phyloP scores from a whole-genome alignment of 2,329 filamentous ascomycete genomes.

The Capronia americana region DNA sequence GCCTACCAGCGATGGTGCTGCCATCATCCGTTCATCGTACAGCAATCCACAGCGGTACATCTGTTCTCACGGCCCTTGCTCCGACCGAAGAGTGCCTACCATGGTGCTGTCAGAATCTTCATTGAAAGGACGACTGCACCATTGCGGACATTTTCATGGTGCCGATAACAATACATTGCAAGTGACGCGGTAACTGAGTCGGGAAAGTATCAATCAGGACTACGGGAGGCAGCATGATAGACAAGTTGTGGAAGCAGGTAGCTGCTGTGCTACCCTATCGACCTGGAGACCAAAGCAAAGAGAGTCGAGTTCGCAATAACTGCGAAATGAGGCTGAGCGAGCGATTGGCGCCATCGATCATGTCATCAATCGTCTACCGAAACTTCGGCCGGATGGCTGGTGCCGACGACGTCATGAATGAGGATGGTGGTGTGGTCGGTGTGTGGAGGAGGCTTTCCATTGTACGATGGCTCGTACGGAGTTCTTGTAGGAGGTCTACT shows the following conservation, averaged over 20 bases:
- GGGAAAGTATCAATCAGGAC: neutral
- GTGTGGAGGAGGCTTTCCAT: neutral
- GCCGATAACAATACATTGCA: neutral
- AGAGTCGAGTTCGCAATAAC: neutral
- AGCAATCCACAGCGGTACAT: neutral
- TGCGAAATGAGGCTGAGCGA: slow-evolving; percentile 4
- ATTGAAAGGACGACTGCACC: neutral
- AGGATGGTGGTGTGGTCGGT: neutral
- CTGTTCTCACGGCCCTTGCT: neutral
- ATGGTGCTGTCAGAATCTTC: neutral
- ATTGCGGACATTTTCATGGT: neutral
- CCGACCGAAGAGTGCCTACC: neutral
- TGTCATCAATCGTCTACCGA: slow-evolving; percentile 5
- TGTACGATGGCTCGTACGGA: neutral
- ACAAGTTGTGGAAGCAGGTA: neutral
- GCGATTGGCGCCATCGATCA: slow-evolving; percentile 1
- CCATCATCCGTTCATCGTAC: neutral
- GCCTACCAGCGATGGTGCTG: neutral
- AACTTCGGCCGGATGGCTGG: neutral
- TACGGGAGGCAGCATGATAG: slow-evolving; percentile 2
- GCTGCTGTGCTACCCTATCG: slow-evolving; percentile 14
- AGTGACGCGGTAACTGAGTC: neutral
- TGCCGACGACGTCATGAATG: slow-evolving; percentile 14
- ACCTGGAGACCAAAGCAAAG: slow-evolving; percentile 3
- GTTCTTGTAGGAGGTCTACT: neutral